Evolutionary conservation across 1,284 basidiomycete species (phyloP).

Genomic region (Porphyrellus sp.): DNA sequence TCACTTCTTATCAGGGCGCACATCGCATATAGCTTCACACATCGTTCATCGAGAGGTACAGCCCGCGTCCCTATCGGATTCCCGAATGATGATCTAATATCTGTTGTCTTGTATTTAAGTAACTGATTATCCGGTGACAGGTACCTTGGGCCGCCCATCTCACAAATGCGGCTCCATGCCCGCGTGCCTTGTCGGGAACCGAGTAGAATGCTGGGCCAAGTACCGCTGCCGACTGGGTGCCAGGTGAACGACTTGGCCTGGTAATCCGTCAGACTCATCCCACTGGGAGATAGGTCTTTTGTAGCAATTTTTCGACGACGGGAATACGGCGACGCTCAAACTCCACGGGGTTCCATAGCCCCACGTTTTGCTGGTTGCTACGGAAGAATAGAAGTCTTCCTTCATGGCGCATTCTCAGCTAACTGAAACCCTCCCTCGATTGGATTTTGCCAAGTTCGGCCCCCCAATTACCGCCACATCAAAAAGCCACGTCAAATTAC

Average conservation of each 20-base stretch:
- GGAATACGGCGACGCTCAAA: conserved; percentile 24
- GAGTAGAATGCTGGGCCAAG: conserved; percentile 15
- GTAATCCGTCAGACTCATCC: not conserved
- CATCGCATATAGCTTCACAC: conserved; percentile 39
- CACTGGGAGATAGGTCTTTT: not conserved
- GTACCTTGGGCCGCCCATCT: conserved; percentile 17
- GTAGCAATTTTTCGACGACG: conserved; percentile 8
- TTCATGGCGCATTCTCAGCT: conserved; percentile 28
- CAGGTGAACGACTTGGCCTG: not conserved
- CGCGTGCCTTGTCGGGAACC: conserved; percentile 15
- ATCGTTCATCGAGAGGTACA: conserved; percentile 29
- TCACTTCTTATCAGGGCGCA: conserved; percentile 43
- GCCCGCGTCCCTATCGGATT: conserved; percentile 34
- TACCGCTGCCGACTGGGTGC: not conserved
- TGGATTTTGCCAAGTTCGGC: conserved; percentile 11
- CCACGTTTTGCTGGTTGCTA: conserved; percentile 34
- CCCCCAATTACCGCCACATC: conserved; percentile 21
- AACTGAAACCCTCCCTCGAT: conserved; percentile 17
- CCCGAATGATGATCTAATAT: conserved; percentile 27
- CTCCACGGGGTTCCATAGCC: conserved; percentile 31
- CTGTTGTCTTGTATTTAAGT: conserved; percentile 8
- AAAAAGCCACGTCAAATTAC: not conserved
- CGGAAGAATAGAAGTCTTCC: conserved; percentile 37
- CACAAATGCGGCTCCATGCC: conserved; percentile 9
- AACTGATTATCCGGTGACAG: conserved; percentile 25